These are phyloP conservation scores for Venturia aucupariae DNA, from an alignment of 2,329 filamentous ascomycete species.

Conservation along the genomic window DNA sequence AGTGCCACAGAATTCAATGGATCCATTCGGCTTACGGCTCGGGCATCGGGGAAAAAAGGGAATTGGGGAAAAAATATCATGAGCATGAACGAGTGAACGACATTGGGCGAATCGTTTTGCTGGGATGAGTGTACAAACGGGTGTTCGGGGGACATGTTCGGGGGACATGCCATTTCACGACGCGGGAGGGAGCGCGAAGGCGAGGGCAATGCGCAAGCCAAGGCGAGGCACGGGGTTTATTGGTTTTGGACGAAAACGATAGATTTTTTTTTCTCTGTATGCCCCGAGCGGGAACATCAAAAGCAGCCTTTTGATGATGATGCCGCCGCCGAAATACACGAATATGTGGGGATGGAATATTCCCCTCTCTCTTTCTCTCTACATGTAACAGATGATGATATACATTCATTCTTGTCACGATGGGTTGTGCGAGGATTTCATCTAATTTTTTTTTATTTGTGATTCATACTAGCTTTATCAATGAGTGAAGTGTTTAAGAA, in stretches of 20 bases:
- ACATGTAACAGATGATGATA: no score
- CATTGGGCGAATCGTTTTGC: background rate
- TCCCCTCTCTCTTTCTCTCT: no score
- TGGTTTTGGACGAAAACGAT: background rate
- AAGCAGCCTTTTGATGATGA: background rate
- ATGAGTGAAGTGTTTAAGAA: no score
- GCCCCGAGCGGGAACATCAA: background rate
- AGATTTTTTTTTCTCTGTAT: background rate
- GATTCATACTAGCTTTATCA: no score
- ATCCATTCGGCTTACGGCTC: background rate
- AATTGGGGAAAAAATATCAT: background rate
- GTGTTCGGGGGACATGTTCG: background rate
- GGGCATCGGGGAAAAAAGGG: background rate
- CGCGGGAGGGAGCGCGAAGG: background rate
- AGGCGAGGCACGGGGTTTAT: background rate
- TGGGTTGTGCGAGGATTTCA: no score
- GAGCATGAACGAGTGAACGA: background rate
- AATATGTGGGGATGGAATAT: no score
- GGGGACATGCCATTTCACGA: background rate
- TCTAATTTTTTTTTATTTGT: no score
- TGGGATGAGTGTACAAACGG: background rate
- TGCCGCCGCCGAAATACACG: background rate
- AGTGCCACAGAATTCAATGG: conserved; percentile 4
- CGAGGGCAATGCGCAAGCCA: no score
- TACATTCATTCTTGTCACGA: no score